Percentiles rank a stretch among this genome's conserved stretches.
These are phyloP conservation scores for Pseudonitzschia delicatissima DNA, from an alignment of 108 stramenopile species.

Conservation along the genomic window DNA sequence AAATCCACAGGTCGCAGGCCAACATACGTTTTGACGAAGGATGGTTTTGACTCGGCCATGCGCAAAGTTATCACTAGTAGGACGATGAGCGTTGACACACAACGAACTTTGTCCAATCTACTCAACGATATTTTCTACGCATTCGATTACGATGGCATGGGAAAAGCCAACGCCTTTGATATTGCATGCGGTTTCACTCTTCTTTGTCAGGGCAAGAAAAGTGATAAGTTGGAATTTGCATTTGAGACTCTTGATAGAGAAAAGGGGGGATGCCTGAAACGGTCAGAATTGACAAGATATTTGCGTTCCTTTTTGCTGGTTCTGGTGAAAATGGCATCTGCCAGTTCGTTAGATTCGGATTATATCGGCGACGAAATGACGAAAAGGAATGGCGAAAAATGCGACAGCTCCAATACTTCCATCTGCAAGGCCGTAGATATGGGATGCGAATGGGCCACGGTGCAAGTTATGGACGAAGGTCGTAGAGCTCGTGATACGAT, in stretches of 20 bases:
- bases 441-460: slow-evolving; percentile 77
- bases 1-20: slow-evolving; percentile 1
- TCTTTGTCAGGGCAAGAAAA: slow-evolving; percentile 87
- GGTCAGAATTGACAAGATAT: slow-evolving; percentile 57
- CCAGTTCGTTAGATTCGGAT: slow-evolving; percentile 38
- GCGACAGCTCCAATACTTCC: slow-evolving; percentile 39
- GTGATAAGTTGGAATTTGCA: slow-evolving; percentile 87
- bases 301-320: slow-evolving; percentile 77
- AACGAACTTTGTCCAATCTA: slow-evolving; percentile 53
- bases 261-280: slow-evolving; percentile 55
- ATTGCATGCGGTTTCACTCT: slow-evolving; percentile 83
- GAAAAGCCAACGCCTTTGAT: slow-evolving; percentile 60
- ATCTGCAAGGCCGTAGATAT: slow-evolving; percentile 62
- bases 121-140: slow-evolving; percentile 69
- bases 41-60: slow-evolving; percentile 80
- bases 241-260: slow-evolving; percentile 81
- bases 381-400: slow-evolving; percentile 39
- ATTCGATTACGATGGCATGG: slow-evolving; percentile 72
- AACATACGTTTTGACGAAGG: slow-evolving; percentile 53
- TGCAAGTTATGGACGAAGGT: slow-evolving; percentile 54
- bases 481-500: slow-evolving; percentile 38
- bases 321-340: slow-evolving; percentile 59
- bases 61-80: slow-evolving; percentile 13
- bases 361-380: slow-evolving; percentile 36
- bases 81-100: slow-evolving; percentile 36